These are phyloP conservation scores for Cydonia oblonga DNA, from an alignment of 331 rosid genomes.

Conservation along the genomic window DNA sequence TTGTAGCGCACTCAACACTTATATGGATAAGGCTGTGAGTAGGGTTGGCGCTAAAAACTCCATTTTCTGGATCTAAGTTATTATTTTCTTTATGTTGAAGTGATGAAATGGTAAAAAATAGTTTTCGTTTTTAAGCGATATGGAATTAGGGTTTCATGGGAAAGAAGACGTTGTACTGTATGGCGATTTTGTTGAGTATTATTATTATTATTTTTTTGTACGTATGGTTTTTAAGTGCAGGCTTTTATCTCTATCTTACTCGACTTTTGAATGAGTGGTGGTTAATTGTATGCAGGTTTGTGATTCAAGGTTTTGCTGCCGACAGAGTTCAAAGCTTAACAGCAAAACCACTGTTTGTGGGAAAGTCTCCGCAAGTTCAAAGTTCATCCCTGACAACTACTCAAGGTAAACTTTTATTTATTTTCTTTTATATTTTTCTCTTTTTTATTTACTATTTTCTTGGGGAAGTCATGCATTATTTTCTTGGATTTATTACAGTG, in stretches of 20 bases:
- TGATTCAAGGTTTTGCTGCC: conserved; percentile 9
- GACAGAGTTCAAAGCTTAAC: conserved; percentile 5
- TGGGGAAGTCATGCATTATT: not conserved
- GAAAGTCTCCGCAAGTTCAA: not conserved
- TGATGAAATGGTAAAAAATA: not conserved
- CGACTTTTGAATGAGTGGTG: not conserved
- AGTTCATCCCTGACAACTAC: not conserved
- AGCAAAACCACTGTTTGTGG: not conserved
- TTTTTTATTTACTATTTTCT: not conserved
- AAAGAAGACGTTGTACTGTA: not conserved
- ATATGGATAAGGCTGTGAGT: not conserved
- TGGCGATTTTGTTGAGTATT: not conserved
- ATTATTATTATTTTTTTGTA: not conserved
- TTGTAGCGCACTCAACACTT: not conserved
- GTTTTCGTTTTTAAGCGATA: not conserved
- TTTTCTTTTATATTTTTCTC: not conserved
- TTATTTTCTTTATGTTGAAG: not conserved
- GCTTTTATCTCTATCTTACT: not conserved
- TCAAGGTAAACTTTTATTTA: not conserved
- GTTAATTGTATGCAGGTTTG: not conserved
- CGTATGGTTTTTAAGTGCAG: conserved; percentile 2
- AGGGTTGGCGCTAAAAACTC: not conserved
- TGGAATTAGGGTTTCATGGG: conserved; percentile 22
- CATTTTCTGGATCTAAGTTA: not conserved
- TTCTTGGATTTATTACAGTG: not conserved